Conservation (phyloP, 805 yeast genomes). For the Nakazawaea wyomingensis region DNA sequence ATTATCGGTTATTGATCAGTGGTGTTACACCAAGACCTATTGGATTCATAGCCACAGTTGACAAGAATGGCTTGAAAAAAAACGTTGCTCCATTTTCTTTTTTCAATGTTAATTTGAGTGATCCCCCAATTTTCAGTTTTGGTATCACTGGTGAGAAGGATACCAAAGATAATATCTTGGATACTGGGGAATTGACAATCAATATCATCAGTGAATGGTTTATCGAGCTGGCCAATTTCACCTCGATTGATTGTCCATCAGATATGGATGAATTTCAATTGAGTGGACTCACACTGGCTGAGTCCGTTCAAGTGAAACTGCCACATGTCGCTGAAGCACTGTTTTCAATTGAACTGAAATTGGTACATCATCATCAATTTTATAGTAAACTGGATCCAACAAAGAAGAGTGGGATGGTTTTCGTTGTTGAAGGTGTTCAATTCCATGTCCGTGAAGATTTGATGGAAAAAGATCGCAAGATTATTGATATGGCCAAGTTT, state of each 20-base stretch:
- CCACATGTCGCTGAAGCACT: constrained; percentile 59
- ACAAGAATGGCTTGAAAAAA: constrained; percentile 33
- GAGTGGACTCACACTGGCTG: constrained; percentile 44
- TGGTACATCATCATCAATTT: constrained; percentile 40
- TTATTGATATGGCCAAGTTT: constrained; percentile 40
- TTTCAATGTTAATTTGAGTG: constrained; percentile 40
- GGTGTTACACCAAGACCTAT: constrained; percentile 58
- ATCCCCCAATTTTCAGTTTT: constrained; percentile 55
- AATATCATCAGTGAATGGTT: constrained; percentile 61
- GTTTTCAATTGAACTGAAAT: constrained; percentile 51
- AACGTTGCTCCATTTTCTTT: constrained; percentile 63
- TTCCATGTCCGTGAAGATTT: constrained; percentile 56
- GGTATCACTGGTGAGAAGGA: constrained; percentile 51
- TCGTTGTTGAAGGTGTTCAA: constrained; percentile 49
- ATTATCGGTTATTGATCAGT: constrained; percentile 47
- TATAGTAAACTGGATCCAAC: constrained; percentile 32
- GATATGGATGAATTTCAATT: constrained; percentile 52
- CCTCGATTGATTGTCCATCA: constrained; percentile 41
- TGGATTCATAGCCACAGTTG: constrained; percentile 48
- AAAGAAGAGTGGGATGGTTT: constrained; percentile 31
- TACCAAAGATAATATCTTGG: constrained; percentile 41
- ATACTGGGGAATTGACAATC: constrained; percentile 49
- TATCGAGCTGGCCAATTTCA: constrained; percentile 55
- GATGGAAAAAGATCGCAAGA: constrained; percentile 32
- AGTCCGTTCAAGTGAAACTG: constrained; percentile 42